These are phyloP conservation scores for Colletotrichum sp. DNA, from an alignment of 2,329 filamentous ascomycete genomes.

Conservation along the genomic window DNA sequence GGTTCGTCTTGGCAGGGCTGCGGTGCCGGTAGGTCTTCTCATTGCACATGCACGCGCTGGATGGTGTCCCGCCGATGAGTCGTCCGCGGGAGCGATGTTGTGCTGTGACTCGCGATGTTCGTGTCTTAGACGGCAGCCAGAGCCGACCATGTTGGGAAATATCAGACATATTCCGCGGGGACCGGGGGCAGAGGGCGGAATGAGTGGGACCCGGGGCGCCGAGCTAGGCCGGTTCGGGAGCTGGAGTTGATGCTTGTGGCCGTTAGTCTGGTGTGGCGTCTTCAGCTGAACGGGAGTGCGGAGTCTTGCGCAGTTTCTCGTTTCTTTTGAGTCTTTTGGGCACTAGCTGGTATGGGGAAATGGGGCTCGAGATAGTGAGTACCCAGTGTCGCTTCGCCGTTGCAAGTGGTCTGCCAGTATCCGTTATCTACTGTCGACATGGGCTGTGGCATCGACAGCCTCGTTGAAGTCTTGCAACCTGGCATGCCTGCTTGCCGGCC, in stretches of 20 bases:
- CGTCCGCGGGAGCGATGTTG: not conserved
- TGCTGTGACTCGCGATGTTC: not conserved
- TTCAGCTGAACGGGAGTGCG: slow-evolving; percentile 6
- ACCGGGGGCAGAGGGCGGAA: slow-evolving; percentile 12
- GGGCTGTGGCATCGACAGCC: not conserved
- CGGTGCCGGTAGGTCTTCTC: not conserved
- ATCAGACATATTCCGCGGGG: slow-evolving; percentile 10
- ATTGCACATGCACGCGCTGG: not conserved
- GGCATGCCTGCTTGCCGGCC: not conserved
- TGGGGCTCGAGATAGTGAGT: not conserved
- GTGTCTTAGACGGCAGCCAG: not conserved
- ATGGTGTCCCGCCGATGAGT: not conserved
- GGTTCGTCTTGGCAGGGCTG: not conserved
- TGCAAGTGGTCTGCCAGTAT: not conserved
- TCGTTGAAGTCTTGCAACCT: not conserved
- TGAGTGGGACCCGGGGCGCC: not conserved
- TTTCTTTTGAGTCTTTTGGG: not conserved
- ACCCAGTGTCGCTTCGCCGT: not conserved
- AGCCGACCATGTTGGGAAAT: not conserved
- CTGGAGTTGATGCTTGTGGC: not conserved
- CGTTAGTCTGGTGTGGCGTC: slow-evolving; percentile 6
- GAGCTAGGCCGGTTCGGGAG: slow-evolving; percentile 18
- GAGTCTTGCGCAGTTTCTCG: not conserved
- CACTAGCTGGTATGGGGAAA: not conserved
- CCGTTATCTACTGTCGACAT: not conserved